These are phyloP conservation scores for Colletotrichum cordylinicola DNA, from an alignment of 2,329 filamentous ascomycete species.

Conservation along the genomic window DNA sequence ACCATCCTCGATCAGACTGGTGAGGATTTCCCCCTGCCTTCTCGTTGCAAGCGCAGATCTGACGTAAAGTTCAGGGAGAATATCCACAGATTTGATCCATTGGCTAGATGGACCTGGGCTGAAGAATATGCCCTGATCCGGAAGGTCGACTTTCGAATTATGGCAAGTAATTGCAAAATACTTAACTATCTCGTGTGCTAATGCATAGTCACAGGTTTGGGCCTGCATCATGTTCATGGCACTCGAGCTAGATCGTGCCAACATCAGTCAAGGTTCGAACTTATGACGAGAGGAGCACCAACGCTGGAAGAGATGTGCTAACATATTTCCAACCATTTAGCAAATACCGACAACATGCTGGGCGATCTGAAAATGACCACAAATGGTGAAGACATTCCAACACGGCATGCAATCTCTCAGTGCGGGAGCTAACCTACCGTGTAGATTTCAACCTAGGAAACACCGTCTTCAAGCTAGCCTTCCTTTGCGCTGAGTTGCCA, in stretches of 20 bases:
- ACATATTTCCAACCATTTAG: constrained; percentile 30
- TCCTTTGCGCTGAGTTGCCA: constrained; percentile 62
- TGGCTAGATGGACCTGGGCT: constrained; percentile 46
- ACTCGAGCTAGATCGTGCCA: constrained; percentile 51
- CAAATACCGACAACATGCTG: constrained; percentile 54
- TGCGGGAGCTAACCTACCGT: not conserved
- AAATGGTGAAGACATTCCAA: constrained; percentile 27
- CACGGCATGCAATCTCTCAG: too few species aligned
- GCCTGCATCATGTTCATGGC: constrained; percentile 54
- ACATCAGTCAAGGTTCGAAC: constrained; percentile 41
- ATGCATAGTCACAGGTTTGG: constrained; percentile 44
- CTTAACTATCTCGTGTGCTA: constrained; percentile 44
- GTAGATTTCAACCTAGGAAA: constrained; percentile 53
- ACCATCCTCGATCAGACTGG: constrained; percentile 34
- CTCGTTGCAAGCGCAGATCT: not conserved
- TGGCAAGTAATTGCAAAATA: constrained; percentile 43
- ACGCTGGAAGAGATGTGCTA: rapidly evolving
- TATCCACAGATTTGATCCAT: constrained; percentile 52
- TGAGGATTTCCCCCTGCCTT: not conserved
- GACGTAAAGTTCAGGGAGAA: constrained; percentile 37
- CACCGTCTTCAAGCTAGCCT: constrained; percentile 53
- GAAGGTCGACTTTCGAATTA: constrained; percentile 48
- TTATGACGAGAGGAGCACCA: not conserved
- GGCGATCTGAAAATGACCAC: constrained; percentile 47
- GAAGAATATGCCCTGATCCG: constrained; percentile 42